Evolutionary conservation across 1,139 yeast species (phyloP), one percentile per base, ranked within the genome.

Genomic region (Taphrina communis): DNA sequence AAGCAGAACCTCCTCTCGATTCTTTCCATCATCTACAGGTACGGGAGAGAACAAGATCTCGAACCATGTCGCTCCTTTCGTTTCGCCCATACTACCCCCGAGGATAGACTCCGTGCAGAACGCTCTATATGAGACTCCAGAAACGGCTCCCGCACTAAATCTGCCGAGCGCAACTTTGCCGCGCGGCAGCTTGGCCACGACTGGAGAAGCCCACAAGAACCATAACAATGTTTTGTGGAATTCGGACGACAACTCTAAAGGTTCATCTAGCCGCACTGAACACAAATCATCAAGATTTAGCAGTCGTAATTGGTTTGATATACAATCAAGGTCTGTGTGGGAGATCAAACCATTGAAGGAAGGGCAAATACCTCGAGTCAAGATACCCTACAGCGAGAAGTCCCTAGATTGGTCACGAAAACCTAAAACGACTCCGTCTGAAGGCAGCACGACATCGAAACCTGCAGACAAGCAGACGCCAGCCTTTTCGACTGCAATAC

Each of bases 271-370:
- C 36, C 19, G 48, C 17, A 8, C 38, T 14, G 59, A 52, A 11
- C 8, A 14, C 31, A 38, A 21, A 17, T 21, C 19, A 7, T 39
- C 60, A 39, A 42, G 35, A 19, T 31, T 19, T 14, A 21, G 39
- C 42, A 8, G 9, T 9, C 55, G 52, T 11, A 51, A 36, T n/a
- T 63, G 60, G 60, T 42, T 44, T n/a, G 67, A 63, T 36, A 46
- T 39, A 14, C 67, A 63, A 21, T 52, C 67, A 17, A 44, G 67
- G 35, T 31, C 67, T 7, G 36, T 63, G 11, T 63, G 67, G 67
- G 67, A 63, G 21, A 50, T 55, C 55, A 39, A 53, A 19, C 60
- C 67, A 21, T 55, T 50, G 25, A 41, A 42, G 8, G 57, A 35
- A 6, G 55, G 42, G n/a, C 55, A 44, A 17, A 17, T 36, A 7